Conservation (phyloP, 495 filamentous ascomycete species). For the Neurospora intermedia region DNA sequence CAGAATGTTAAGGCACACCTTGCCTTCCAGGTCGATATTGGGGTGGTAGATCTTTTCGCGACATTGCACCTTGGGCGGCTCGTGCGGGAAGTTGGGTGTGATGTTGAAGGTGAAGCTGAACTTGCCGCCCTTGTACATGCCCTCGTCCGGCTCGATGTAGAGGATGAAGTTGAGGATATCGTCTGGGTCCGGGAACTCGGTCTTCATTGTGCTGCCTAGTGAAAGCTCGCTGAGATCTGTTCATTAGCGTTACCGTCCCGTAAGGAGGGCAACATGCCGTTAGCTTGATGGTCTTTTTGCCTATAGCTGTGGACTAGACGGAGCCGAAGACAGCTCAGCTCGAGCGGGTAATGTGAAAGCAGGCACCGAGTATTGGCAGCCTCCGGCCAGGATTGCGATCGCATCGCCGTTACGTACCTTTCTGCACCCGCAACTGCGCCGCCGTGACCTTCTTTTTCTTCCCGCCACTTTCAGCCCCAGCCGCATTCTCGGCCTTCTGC, state of each 20-base stretch:
- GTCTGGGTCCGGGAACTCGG: slow-evolving; percentile 85
- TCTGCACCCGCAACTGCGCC: slow-evolving; percentile 89
- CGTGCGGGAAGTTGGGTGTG: slow-evolving; percentile 91
- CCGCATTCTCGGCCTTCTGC: slow-evolving; percentile 81
- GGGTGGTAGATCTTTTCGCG: slow-evolving; percentile 98
- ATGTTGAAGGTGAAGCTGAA: slow-evolving; percentile 91
- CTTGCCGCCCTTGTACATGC: slow-evolving; percentile 85
- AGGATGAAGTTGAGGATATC: slow-evolving; percentile 94
- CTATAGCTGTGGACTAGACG: background rate
- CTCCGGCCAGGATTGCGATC: background rate
- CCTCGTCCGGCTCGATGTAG: slow-evolving; percentile 91
- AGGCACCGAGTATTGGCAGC: background rate
- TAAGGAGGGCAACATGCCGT: background rate
- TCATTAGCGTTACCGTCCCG: background rate
- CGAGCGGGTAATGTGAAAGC: background rate
- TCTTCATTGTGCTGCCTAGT: slow-evolving; percentile 83
- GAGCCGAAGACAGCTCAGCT: background rate
- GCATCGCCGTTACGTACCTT: slow-evolving; percentile 47
- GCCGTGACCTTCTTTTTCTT: slow-evolving; percentile 99
- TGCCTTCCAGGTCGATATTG: slow-evolving; percentile 96
- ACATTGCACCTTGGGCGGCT: slow-evolving; percentile 96
- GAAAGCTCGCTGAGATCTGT: slow-evolving; percentile 88
- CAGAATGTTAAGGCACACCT: slow-evolving; percentile 94
- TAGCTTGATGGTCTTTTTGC: background rate
- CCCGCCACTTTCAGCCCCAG: slow-evolving; percentile 48